Conservation (phyloP, 805 yeast species). For the Sungouiella thailandica region DNA sequence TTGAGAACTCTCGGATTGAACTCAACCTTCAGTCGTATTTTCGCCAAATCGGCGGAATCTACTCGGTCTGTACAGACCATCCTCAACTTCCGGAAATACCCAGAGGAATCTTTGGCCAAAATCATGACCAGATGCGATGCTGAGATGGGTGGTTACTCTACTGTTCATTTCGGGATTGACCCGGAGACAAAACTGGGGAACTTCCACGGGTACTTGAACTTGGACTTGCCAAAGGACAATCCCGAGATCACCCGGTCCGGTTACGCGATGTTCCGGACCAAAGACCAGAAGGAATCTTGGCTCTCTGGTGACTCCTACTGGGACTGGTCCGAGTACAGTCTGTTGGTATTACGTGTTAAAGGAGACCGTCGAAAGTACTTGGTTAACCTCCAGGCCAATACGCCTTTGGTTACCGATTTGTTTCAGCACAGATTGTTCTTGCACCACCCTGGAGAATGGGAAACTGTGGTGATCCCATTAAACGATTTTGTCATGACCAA, state of each 20-base stretch:
- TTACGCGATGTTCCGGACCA: conserved; percentile 80
- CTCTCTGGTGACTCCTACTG: conserved; percentile 44
- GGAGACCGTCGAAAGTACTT: conserved; percentile 72
- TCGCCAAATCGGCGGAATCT: conserved; percentile 26
- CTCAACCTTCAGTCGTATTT: conserved; percentile 32
- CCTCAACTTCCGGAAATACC: conserved; percentile 51
- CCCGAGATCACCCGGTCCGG: conserved; percentile 41
- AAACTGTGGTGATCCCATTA: conserved; percentile 72
- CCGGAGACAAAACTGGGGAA: conserved; percentile 29
- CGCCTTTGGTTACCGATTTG: conserved; percentile 71
- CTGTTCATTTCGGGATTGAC: conserved; percentile 47
- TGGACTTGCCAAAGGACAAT: conserved; percentile 41
- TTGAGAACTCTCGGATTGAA: conserved; percentile 37
- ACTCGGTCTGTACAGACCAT: conserved; percentile 36
- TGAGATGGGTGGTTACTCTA: conserved; percentile 75
- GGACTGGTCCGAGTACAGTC: conserved; percentile 66
- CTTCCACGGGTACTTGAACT: conserved; percentile 56
- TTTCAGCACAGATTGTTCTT: conserved; percentile 78
- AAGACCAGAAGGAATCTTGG: conserved; percentile 43
- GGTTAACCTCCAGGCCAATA: conserved; percentile 77
- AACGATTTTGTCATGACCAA: conserved; percentile 79
- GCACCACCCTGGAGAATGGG: conserved; percentile 74
- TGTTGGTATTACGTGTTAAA: conserved; percentile 63
- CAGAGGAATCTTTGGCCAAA: conserved; percentile 40
- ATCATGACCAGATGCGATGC: conserved; percentile 64